Base-by-base conservation (phyloP, 441 rosid species). In the Biscutella laevigata region DNA sequence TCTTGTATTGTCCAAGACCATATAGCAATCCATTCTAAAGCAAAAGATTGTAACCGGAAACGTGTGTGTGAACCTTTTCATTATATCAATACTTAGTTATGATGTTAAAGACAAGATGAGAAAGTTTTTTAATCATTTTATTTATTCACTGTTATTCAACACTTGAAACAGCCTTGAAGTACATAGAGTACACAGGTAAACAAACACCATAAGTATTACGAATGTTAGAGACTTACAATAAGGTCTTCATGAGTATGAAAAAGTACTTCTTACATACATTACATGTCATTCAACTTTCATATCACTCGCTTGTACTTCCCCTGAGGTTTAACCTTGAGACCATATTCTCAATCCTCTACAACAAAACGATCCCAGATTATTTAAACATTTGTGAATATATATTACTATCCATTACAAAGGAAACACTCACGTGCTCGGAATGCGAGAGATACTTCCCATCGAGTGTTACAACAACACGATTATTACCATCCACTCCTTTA, bases 391-490 rank as follows among this genome's bases (percentile, higher is more conserved):
- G 48, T 22, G 25, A 22, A 4, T 33, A 4, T 4, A 13, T 10
- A 29, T 4, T 6, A 7, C 28, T n/a, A 47, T 8, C 48, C 4
- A 30, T 29, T 25, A 19, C 5, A 13, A 7, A 32, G 8, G 43
- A 53, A 26, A 44, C 63, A 61, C 79, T 10, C 16, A 90, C 95
- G 92, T 90, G 98, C 75, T 86, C 98, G 0, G 73, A 53, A 26
- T 81, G 64, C 17, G 95, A 77, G 54, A 90, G 76, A 73, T 83
- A 90, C 74, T 87, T 90, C 50, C 98, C 96, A 38, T 90, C 96
- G 63, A 90, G 75, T 25, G 98, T 90, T 45, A 90, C 57, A 2
- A 87, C 85, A 3, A 70, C 95, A 0, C 92, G 95, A 33, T 84
- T 83, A 32, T 90, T 83, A 44, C 98, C 98, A 60, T 90, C 95